Conservation (phyloP, 2,329 filamentous ascomycete genomes). For the Xylariales sp. region DNA sequence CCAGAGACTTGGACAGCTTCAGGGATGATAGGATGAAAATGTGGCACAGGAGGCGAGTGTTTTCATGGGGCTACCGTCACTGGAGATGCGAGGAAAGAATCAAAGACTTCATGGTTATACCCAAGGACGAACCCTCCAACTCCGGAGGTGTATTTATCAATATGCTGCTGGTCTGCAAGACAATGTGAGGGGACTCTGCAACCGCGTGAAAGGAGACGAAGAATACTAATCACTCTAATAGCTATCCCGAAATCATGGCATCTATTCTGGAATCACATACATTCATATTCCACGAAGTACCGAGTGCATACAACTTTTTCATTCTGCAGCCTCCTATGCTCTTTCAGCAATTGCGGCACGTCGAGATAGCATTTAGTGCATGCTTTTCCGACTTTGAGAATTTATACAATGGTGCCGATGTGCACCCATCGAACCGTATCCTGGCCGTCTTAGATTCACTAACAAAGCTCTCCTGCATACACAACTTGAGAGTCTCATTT, state of each 20-base stretch:
- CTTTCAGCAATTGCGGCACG: slow-evolving; percentile 16
- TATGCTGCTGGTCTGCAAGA: slow-evolving; percentile 25
- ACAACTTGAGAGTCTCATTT: slow-evolving; percentile 21
- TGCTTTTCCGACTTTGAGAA: slow-evolving; percentile 19
- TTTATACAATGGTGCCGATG: no score
- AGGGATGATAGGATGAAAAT: slow-evolving; percentile 14
- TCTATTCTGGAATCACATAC: slow-evolving; percentile 25
- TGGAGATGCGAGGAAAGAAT: slow-evolving; percentile 26
- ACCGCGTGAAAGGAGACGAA: slow-evolving; percentile 2
- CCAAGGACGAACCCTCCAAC: neutral
- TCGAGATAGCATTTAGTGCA: slow-evolving; percentile 22
- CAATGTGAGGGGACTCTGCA: no score
- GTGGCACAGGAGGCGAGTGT: slow-evolving; percentile 22
- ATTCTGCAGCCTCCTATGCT: slow-evolving; percentile 17
- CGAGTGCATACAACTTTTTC: slow-evolving; percentile 22
- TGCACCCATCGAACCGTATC: neutral
- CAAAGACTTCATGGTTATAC: neutral
- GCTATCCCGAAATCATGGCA: slow-evolving; percentile 24
- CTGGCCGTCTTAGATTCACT: slow-evolving; percentile 12
- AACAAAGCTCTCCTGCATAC: slow-evolving; percentile 15
- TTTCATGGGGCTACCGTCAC: slow-evolving; percentile 25
- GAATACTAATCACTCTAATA: slow-evolving; percentile 5
- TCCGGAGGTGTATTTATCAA: neutral
- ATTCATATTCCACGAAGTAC: slow-evolving; percentile 23
- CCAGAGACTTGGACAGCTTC: neutral